phyloP scores from a whole-genome alignment of 2,329 filamentous ascomycete species.

The Colletotrichum trifolii region DNA sequence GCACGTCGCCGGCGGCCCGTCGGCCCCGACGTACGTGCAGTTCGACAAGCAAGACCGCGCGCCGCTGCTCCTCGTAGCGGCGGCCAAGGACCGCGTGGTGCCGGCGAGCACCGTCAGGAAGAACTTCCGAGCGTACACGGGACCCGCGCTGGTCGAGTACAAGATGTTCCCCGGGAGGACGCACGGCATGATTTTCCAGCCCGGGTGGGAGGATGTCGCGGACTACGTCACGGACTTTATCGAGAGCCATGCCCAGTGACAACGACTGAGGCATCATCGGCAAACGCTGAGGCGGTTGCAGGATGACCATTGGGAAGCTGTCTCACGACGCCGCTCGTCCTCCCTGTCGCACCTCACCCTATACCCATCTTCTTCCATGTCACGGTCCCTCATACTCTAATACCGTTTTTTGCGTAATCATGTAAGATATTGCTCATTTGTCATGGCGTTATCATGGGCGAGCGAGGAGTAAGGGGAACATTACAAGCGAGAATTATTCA shows the following conservation, averaged over 20 bases:
- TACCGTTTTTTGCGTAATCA: neutral
- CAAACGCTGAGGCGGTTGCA: neutral
- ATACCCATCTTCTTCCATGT: neutral
- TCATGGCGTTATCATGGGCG: neutral
- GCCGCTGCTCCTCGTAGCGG: slow-evolving; percentile 36
- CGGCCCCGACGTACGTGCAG: slow-evolving; percentile 31
- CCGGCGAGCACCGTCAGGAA: slow-evolving; percentile 35
- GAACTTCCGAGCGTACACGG: slow-evolving; percentile 37
- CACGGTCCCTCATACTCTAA: neutral
- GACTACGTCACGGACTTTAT: slow-evolving; percentile 27
- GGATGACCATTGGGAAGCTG: neutral
- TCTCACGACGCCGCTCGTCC: neutral
- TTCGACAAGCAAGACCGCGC: slow-evolving; percentile 32
- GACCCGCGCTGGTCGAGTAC: slow-evolving; percentile 34
- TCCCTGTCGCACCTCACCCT: neutral
- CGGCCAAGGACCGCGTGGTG: slow-evolving; percentile 39
- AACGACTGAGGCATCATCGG: neutral
- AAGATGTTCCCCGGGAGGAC: slow-evolving; percentile 38
- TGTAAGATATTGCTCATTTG: neutral
- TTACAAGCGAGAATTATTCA: no score
- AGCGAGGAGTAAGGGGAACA: no score
- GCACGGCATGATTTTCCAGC: slow-evolving; percentile 39
- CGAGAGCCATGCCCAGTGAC: slow-evolving; percentile 1
- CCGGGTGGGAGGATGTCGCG: slow-evolving; percentile 36
- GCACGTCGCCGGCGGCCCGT: slow-evolving; percentile 19